These are phyloP conservation scores for Aspergillus pseudotamarii DNA, from an alignment of 2,329 filamentous ascomycete species.

Conservation along the genomic window DNA sequence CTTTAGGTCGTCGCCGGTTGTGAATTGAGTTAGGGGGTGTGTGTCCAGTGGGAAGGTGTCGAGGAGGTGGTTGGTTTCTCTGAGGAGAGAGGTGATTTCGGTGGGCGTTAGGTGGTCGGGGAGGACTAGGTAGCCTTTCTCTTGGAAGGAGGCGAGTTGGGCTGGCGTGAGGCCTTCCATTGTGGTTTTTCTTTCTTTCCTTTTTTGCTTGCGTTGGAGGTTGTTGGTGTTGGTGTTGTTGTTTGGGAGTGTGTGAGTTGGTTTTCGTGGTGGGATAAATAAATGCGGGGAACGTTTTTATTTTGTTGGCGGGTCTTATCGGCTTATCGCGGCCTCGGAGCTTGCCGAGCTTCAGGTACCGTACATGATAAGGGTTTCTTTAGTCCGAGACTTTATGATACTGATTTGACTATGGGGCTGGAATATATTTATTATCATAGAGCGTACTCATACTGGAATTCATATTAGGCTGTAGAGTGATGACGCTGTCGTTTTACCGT, in stretches of 20 bases:
- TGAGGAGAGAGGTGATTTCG: constrained; percentile 69
- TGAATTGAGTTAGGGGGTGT: constrained; percentile 93
- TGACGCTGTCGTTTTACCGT: too few relatives aligned
- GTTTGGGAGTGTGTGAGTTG: not conserved
- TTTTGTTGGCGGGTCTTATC: not conserved
- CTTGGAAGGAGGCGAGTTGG: constrained; percentile 72
- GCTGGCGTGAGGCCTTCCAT: constrained; percentile 60
- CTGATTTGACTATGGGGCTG: too few relatives aligned
- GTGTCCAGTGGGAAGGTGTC: constrained; percentile 73
- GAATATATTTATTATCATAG: too few relatives aligned
- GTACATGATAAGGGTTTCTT: too few relatives aligned
- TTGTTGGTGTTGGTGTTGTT: not conserved
- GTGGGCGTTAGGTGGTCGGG: constrained; percentile 70
- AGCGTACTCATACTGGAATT: too few relatives aligned
- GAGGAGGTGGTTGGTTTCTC: constrained; percentile 75
- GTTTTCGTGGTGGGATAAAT: not conserved
- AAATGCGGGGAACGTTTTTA: not conserved
- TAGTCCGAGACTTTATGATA: too few relatives aligned
- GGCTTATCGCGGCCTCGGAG: not conserved
- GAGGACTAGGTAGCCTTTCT: constrained; percentile 89
- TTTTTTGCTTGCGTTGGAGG: not conserved
- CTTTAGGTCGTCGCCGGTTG: constrained; percentile 70
- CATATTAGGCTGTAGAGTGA: too few relatives aligned
- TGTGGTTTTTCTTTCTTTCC: constrained; percentile 1
- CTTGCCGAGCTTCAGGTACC: not conserved